Evolutionary conservation across 2,329 filamentous ascomycete genomes (phyloP), one percentile per base, ranked within the genome.

Genomic region (Fusarium cicatricum): DNA sequence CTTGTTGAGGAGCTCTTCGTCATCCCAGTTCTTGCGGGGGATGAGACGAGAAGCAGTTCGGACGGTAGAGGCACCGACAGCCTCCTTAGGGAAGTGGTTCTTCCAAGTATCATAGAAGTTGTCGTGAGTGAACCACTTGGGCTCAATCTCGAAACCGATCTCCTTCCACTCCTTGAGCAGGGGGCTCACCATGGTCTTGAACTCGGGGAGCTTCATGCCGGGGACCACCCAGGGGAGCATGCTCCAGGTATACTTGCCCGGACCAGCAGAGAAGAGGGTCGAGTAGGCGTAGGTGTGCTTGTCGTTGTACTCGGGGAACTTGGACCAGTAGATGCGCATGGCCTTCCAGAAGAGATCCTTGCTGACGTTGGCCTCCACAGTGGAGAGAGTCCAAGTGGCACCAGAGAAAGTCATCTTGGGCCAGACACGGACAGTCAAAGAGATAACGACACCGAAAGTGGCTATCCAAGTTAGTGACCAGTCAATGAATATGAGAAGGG

Each of bases 371-470:
- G 40, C 62, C 12, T 67, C 71, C 8, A 59, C 58, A 14, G 70
- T 70, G 15, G 70, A 68, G 59, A 82, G 45, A 32, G 70, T 80
- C 12, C 71, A 74, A 15, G 55, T 65, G 29, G 66, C 72, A 12
- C 78, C 69, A 2, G 65, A 69, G 38, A 72, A 67, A 37, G 59
- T 65, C 52, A 65, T 70, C 67, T 74, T 74, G 11, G 67, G 60
- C 48, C 71, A 71, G 7, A 72, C 68, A n/a, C 69, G 68, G 37
- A 75, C 69, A 3, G 71, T 71, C 51, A 76, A 62, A 14, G 72
- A 76, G n/a, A 70, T 67, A 26, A 78, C 77, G 11, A 80, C 72
- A 3, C 77, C 78, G 55, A 73, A 80, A 3, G 77, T 78, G 36
- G 71, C 59, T 46, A 21, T 6, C 3, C 84, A 83, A 3, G 50